Conservation (phyloP, 1,284 basidiomycete genomes). For the Papiliotrema terrestris region DNA sequence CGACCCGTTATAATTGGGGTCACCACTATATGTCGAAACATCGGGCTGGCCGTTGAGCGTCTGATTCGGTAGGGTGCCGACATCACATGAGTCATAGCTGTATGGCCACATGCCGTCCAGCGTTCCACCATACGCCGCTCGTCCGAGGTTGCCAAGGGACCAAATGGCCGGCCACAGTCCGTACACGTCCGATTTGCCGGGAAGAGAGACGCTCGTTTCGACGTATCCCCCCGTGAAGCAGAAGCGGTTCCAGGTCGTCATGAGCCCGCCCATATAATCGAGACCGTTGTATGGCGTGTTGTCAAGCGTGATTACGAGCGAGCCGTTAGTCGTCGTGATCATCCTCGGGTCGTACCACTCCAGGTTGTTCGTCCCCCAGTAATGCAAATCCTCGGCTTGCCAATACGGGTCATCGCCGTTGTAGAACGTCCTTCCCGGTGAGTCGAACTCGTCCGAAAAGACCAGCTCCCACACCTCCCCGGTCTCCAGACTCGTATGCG, state of each 20-base stretch:
- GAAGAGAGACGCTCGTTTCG: slow-evolving; percentile 68
- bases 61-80: slow-evolving; percentile 69
- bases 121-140: slow-evolving; percentile 75
- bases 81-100: slow-evolving; percentile 71
- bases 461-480: slow-evolving; percentile 51
- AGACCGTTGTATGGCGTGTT: slow-evolving; percentile 66
- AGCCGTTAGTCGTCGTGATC: slow-evolving; percentile 71
- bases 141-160: slow-evolving; percentile 88
- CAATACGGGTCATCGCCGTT: slow-evolving; percentile 53
- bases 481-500: slow-evolving; percentile 36
- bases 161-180: slow-evolving; percentile 77
- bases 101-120: slow-evolving; percentile 57
- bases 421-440: slow-evolving; percentile 72
- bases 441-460: slow-evolving; percentile 55
- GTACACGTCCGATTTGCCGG: slow-evolving; percentile 55
- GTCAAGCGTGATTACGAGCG: slow-evolving; percentile 72
- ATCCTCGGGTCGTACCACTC: slow-evolving; percentile 82
- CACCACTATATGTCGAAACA: no score
- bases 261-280: slow-evolving; percentile 60
- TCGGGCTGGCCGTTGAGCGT: slow-evolving; percentile 17
- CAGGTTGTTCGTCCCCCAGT: slow-evolving; percentile 62
- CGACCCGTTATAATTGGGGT: slow-evolving; percentile 9
- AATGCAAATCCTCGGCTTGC: slow-evolving; percentile 61
- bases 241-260: slow-evolving; percentile 65
- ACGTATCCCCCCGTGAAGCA: slow-evolving; percentile 65